phyloP scores from a whole-genome alignment of 768 basidiomycete species.

The Collybia sp. region DNA sequence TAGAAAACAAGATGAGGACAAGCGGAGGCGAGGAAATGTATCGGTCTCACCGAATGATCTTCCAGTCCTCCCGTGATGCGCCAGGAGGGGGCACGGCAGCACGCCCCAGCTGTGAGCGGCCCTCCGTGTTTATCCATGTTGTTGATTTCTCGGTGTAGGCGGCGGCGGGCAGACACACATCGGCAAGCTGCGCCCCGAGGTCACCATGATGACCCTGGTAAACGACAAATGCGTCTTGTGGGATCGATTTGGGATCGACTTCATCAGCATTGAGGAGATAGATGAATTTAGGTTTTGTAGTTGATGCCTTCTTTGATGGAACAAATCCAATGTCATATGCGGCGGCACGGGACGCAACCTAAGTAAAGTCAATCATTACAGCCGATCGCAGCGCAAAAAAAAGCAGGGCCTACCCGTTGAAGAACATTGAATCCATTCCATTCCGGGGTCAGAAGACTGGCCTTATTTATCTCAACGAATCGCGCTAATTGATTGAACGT shows the following conservation, averaged over 20 bases:
- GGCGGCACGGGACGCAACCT: conserved; percentile 90
- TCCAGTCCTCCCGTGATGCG: conserved; percentile 95
- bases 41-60: conserved; percentile 74
- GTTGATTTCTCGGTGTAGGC: conserved; percentile 89
- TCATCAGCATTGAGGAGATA: conserved; percentile 98
- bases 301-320: conserved; percentile 73
- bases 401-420: conserved; percentile 65
- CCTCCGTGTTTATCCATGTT: conserved; percentile 98
- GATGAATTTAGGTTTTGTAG: conserved; percentile 85
- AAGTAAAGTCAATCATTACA: conserved; percentile 4
- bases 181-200: conserved; percentile 93
- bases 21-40: not conserved
- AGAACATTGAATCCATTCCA: conserved; percentile 96
- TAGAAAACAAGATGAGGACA: conserved; percentile 18
- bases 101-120: conserved; percentile 84
- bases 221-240: conserved; percentile 90
- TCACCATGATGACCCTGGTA: conserved; percentile 99
- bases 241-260: conserved; percentile 82
- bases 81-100: conserved; percentile 95
- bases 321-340: conserved; percentile 95
- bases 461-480: conserved; percentile 77
- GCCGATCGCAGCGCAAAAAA: not conserved
- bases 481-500: conserved; percentile 74
- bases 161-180: conserved; percentile 87
- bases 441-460: conserved; percentile 72